Percentiles rank a stretch among this genome's conserved stretches.
These are phyloP conservation scores for Falciphora oryzae DNA, from an alignment of 2,329 filamentous ascomycete species.

Conservation along the genomic window DNA sequence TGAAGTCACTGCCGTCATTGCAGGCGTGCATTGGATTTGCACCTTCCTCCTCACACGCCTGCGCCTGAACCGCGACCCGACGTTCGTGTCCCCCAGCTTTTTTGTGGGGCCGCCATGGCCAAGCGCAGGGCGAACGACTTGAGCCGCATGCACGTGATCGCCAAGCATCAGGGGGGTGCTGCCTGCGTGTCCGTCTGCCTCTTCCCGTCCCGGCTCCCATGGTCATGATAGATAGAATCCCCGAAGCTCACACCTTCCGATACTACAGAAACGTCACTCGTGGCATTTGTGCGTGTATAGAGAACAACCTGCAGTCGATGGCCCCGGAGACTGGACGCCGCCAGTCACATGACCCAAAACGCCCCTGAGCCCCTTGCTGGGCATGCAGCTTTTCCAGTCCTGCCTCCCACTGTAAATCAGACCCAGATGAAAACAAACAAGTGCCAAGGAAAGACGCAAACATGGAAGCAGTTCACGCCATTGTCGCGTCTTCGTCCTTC, in stretches of 20 bases:
- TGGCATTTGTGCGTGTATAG: neutral
- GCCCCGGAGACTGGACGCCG: neutral
- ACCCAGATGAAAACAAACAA: neutral
- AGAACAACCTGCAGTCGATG: neutral
- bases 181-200: no score
- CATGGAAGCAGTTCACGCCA: conserved; percentile 15
- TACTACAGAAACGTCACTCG: neutral
- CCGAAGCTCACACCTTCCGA: neutral
- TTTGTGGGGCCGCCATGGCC: neutral
- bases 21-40: neutral
- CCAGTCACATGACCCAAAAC: conserved; percentile 1
- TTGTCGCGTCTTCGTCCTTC: conserved; percentile 4
- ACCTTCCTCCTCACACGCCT: no score
- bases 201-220: no score
- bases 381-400: neutral
- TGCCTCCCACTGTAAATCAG: neutral
- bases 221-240: no score
- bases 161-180: no score
- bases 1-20: neutral
- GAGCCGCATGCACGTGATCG: neutral
- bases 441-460: neutral
- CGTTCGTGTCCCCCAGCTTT: neutral
- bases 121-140: neutral
- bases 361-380: neutral
- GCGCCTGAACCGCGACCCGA: neutral